Percentiles rank a stretch among this genome's conserved stretches.
Conservation (phyloP, 2,329 filamentous ascomycete species). For the Hyphodiscus sp. region DNA sequence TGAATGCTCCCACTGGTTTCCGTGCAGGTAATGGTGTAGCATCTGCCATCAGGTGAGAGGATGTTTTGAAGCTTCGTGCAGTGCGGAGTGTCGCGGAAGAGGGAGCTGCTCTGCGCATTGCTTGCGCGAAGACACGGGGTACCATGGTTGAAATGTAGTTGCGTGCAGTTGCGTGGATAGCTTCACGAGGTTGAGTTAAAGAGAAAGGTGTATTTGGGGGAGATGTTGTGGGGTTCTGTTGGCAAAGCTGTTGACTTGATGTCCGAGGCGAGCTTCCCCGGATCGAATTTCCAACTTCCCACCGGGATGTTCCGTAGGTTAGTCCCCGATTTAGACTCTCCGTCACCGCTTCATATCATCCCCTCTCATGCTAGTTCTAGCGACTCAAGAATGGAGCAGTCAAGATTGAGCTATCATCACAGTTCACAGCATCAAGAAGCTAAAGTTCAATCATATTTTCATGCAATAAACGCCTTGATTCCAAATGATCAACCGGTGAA, state of each 20-base stretch:
- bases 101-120: slow-evolving; percentile 30
- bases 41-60: slow-evolving; percentile 32
- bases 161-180: not conserved
- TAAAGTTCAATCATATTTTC: not conserved
- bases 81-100: slow-evolving; percentile 22
- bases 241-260: not conserved
- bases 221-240: not conserved
- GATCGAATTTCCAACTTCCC: no score
- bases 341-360: no score
- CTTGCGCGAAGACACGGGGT: slow-evolving; percentile 35
- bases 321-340: no score
- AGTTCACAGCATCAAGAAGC: no score
- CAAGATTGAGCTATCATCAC: not conserved
- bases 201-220: not conserved
- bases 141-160: slow-evolving; percentile 32
- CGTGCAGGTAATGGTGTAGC: slow-evolving; percentile 43
- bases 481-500: not conserved
- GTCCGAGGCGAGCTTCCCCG: not conserved
- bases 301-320: no score
- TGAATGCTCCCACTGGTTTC: slow-evolving; percentile 64
- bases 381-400: not conserved
- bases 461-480: not conserved
- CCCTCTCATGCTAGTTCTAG: no score
- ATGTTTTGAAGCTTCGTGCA: slow-evolving; percentile 31
- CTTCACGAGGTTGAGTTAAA: not conserved